Percentiles rank a stretch among this genome's conserved stretches.
Evolutionary conservation across 225 moss, liverwort and hornwort species (phyloP).

Genomic region (Bryoerythrophyllum caledonicum): DNA sequence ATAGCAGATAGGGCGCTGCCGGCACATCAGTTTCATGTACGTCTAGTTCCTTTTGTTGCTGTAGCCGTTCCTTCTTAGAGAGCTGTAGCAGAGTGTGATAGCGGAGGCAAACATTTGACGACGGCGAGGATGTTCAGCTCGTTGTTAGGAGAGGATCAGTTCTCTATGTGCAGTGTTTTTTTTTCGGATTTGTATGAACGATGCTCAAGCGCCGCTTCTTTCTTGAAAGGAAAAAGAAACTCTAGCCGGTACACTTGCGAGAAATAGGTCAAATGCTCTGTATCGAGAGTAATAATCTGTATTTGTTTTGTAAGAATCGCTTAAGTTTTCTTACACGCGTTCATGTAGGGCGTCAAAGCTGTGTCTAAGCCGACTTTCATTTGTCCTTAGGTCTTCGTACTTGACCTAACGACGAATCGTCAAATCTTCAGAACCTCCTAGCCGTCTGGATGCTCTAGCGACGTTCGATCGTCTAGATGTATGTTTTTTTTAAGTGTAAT

Average conservation of each 20-base stretch:
- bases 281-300: background rate
- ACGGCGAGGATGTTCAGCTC: background rate
- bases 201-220: background rate
- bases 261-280: constrained; percentile 15
- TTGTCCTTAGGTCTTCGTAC: no score
- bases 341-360: background rate
- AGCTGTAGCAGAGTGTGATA: background rate
- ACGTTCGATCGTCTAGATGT: background rate
- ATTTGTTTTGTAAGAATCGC: background rate
- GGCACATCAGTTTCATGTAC: background rate
- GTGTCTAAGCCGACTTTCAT: no score
- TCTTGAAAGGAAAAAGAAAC: background rate
- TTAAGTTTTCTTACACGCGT: background rate
- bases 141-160: background rate
- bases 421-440: background rate
- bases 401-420: no score
- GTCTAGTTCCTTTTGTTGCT: background rate
- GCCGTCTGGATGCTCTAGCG: background rate
- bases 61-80: background rate
- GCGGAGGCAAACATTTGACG: background rate
- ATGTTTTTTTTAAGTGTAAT: background rate
- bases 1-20: background rate
- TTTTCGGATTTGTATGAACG: background rate
- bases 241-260: background rate
- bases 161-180: background rate